These are phyloP conservation scores for Paragyromitra xinjiangensis DNA, from an alignment of 495 filamentous ascomycete species.

Conservation along the genomic window DNA sequence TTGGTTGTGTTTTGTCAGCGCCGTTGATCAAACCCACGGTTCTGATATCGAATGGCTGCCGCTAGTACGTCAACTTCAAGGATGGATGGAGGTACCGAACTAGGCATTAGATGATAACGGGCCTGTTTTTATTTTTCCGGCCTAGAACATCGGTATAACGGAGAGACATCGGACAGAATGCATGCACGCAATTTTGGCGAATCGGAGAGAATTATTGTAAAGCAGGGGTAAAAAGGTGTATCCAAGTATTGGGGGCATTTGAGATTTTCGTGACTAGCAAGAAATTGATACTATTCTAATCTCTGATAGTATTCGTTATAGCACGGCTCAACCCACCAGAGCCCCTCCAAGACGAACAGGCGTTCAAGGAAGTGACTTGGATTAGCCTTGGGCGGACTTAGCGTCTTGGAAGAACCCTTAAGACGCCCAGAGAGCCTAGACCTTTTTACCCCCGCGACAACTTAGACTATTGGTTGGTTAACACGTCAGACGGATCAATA, in stretches of 20 bases:
- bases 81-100: slow-evolving; percentile 26
- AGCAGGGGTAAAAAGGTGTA: not conserved
- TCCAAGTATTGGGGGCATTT: slow-evolving; percentile 2
- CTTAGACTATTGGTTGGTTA: slow-evolving; percentile 14
- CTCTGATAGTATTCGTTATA: not conserved
- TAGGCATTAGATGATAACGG: slow-evolving; percentile 14
- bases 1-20: slow-evolving; percentile 5
- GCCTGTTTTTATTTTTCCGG: slow-evolving; percentile 34
- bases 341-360: not conserved
- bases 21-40: slow-evolving; percentile 18
- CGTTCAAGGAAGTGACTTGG: slow-evolving; percentile 1
- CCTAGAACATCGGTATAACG: slow-evolving; percentile 8
- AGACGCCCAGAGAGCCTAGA: not conserved
- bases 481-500: slow-evolving; percentile 47
- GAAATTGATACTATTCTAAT: slow-evolving; percentile 18
- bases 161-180: slow-evolving; percentile 11
- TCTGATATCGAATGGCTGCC: slow-evolving; percentile 18
- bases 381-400: not conserved
- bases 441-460: slow-evolving; percentile 1
- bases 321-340: not conserved
- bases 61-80: not conserved
- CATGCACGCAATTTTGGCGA: slow-evolving; percentile 1
- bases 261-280: slow-evolving; percentile 6
- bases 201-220: slow-evolving; percentile 8
- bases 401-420: not conserved